These are phyloP conservation scores for Boletus rubropictus DNA, from an alignment of 768 basidiomycete species.

Conservation along the genomic window DNA sequence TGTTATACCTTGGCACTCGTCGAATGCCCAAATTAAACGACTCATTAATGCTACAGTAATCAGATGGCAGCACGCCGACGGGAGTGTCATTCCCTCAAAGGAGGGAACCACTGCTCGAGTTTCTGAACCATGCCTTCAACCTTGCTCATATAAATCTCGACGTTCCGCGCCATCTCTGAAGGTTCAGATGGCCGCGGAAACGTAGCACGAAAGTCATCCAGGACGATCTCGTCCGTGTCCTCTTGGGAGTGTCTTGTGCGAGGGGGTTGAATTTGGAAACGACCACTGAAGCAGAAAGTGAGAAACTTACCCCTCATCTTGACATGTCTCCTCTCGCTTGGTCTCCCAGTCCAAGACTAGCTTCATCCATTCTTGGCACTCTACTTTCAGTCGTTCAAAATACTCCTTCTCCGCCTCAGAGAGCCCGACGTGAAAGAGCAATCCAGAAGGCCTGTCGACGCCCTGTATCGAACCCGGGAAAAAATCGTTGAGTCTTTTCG, in stretches of 20 bases:
- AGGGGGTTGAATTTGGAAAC: neutral
- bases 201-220: conserved; percentile 20
- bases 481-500: conserved; percentile 20
- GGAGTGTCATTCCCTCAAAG: neutral
- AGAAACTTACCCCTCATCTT: conserved; percentile 6
- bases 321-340: conserved; percentile 10
- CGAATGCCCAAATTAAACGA: neutral
- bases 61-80: neutral
- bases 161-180: conserved; percentile 8
- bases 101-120: conserved; percentile 24
- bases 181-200: conserved; percentile 19
- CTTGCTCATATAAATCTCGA: conserved; percentile 23
- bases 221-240: conserved; percentile 10
- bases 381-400: conserved; percentile 14
- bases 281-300: neutral
- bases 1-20: neutral
- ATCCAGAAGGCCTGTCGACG: conserved; percentile 10
- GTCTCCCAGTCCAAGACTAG: conserved; percentile 18
- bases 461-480: conserved; percentile 26
- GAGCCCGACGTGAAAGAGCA: conserved; percentile 23
- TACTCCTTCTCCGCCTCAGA: conserved; percentile 19
- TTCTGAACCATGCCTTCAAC: conserved; percentile 25
- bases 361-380: conserved; percentile 18
- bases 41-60: neutral
- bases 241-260: conserved; percentile 9